Percentiles rank a stretch among this genome's conserved stretches.
phyloP scores from a whole-genome alignment of 345 rosid species.

The Clarkia xantiana region DNA sequence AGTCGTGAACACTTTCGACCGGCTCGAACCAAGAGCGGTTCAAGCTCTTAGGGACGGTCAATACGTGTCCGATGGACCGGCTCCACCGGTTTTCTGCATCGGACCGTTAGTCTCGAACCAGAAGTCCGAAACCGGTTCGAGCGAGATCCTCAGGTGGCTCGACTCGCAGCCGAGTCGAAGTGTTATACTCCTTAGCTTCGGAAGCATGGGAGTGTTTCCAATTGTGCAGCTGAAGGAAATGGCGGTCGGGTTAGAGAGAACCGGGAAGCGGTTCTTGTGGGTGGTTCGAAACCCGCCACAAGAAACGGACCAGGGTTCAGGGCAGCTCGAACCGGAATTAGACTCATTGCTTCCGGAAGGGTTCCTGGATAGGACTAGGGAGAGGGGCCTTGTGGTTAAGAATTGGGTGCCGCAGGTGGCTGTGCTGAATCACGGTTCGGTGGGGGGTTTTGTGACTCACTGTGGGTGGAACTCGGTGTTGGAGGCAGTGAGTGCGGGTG shows the following conservation, averaged over 20 bases:
- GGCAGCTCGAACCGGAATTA: neutral
- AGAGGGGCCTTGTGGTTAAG: conserved; percentile 8
- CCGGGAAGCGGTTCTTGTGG: conserved; percentile 30
- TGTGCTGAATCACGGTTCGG: conserved; percentile 10
- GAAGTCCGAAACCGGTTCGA: neutral
- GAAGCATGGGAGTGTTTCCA: conserved; percentile 22
- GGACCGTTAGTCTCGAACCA: conserved; percentile 14
- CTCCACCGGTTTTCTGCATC: conserved; percentile 21
- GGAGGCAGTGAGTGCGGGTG: conserved; percentile 25
- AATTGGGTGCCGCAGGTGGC: conserved; percentile 11
- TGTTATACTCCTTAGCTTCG: conserved; percentile 25
- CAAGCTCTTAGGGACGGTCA: conserved; percentile 16
- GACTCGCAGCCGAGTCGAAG: conserved; percentile 18
- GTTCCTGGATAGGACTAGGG: conserved; percentile 21
- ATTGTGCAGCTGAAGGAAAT: conserved; percentile 24
- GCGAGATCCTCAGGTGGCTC: conserved; percentile 21
- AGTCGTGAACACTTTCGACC: conserved; percentile 20
- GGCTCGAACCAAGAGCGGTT: conserved; percentile 14
- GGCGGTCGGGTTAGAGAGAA: conserved; percentile 26
- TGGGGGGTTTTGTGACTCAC: conserved; percentile 15
- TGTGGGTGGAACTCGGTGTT: conserved; percentile 16
- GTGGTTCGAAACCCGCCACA: conserved; percentile 21
- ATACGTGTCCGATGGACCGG: conserved; percentile 9
- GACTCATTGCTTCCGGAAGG: conserved; percentile 21
- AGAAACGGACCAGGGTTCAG: neutral